These are phyloP conservation scores for Penicillium sp. DNA, from an alignment of 2,329 filamentous ascomycete species.

Conservation along the genomic window DNA sequence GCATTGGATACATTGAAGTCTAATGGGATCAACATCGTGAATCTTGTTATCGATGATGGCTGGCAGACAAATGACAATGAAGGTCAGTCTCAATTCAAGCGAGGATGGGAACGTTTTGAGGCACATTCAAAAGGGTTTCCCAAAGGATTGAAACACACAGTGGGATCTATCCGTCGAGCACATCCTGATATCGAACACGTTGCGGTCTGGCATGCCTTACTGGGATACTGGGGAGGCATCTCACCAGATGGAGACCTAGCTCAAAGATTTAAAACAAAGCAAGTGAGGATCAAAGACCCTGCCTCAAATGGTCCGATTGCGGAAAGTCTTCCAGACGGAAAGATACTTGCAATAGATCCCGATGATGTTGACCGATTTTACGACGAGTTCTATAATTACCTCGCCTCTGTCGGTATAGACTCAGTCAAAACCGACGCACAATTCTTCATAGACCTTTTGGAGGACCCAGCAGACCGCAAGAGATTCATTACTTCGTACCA, in stretches of 20 bases:
- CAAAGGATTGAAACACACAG: slow-evolving; percentile 69
- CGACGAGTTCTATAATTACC: slow-evolving; percentile 85
- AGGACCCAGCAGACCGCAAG: slow-evolving; percentile 66
- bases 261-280: slow-evolving; percentile 70
- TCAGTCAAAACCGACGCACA: slow-evolving; percentile 92
- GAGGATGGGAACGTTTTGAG: slow-evolving; percentile 78
- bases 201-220: slow-evolving; percentile 89
- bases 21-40: slow-evolving; percentile 73
- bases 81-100: slow-evolving; percentile 52
- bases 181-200: slow-evolving; percentile 76
- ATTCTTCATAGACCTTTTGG: slow-evolving; percentile 78
- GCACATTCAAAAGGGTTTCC: slow-evolving; percentile 79
- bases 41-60: slow-evolving; percentile 93
- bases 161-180: slow-evolving; percentile 65
- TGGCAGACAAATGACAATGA: slow-evolving; percentile 76
- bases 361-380: slow-evolving; percentile 77
- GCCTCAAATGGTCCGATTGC: slow-evolving; percentile 49
- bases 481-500: slow-evolving; percentile 73
- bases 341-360: slow-evolving; percentile 70
- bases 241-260: slow-evolving; percentile 72
- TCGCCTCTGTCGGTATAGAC: slow-evolving; percentile 71
- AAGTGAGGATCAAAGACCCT: slow-evolving; percentile 55
- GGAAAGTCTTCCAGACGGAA: slow-evolving; percentile 38
- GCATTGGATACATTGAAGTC: slow-evolving; percentile 71
- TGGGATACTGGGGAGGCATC: slow-evolving; percentile 89